A percentile compares a stretch with the other conserved stretches of the same genome.
These are phyloP conservation scores for Phytophthora fragariae DNA, from an alignment of 352 stramenopile genomes.

Conservation along the genomic window DNA sequence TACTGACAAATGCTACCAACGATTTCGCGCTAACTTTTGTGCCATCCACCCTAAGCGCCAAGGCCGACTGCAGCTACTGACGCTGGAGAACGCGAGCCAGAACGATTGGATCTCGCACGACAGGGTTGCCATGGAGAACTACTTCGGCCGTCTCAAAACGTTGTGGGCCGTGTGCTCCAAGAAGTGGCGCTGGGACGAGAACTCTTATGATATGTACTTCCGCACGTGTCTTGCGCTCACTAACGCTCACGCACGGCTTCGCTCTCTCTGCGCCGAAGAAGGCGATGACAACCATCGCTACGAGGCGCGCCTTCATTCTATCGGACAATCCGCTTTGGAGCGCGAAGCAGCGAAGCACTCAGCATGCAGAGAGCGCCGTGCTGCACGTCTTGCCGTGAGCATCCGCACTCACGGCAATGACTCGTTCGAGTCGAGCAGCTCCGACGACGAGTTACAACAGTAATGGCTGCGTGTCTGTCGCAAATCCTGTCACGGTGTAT, in stretches of 20 bases:
- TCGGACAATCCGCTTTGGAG: neutral
- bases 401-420: no score
- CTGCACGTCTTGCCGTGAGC: no score
- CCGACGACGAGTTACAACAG: no score
- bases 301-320: neutral
- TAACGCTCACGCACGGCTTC: neutral
- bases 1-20: constrained; percentile 2
- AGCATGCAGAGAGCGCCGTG: neutral
- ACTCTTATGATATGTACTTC: constrained; percentile 15
- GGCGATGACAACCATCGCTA: constrained; percentile 1
- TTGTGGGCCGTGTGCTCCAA: constrained; percentile 15
- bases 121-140: constrained; percentile 30
- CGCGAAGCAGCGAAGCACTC: neutral
- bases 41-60: constrained; percentile 8
- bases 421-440: no score
- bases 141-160: constrained; percentile 24
- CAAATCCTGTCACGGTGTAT: no score
- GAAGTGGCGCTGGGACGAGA: constrained; percentile 24
- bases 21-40: neutral
- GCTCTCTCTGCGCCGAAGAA: neutral
- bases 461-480: no score
- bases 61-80: neutral
- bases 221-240: constrained; percentile 6
- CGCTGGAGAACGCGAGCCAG: neutral
- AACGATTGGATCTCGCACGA: constrained; percentile 27